phyloP scores from a whole-genome alignment of 225 moss, liverwort and hornwort genomes.

The Sphagnum contortum region DNA sequence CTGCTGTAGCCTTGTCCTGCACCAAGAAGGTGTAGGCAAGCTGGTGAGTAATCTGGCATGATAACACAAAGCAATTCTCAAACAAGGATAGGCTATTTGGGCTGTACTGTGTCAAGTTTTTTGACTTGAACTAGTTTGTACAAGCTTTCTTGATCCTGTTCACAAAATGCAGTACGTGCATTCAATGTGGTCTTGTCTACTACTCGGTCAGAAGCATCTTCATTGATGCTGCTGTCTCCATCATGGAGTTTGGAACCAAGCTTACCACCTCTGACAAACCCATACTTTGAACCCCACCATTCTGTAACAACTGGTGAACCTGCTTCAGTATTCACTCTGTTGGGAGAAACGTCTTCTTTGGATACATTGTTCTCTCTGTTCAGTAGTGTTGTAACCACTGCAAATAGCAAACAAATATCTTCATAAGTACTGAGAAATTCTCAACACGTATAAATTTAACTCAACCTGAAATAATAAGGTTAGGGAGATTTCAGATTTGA shows the following conservation, averaged over 20 bases:
- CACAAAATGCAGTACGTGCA: constrained; percentile 65
- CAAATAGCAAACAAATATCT: too few species aligned
- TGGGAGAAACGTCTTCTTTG: too few species aligned
- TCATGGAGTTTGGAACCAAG: constrained; percentile 47
- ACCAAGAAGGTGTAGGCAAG: not conserved
- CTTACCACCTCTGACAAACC: constrained; percentile 79
- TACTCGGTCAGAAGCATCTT: constrained; percentile 9
- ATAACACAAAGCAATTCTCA: not conserved
- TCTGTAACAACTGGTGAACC: constrained; percentile 4
- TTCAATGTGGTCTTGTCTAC: constrained; percentile 29
- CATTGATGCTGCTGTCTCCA: constrained; percentile 32
- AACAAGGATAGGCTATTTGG: too few species aligned
- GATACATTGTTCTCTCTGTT: too few species aligned
- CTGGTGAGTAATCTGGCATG: not conserved
- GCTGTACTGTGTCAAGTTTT: not conserved
- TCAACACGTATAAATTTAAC: too few species aligned
- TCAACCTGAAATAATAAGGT: too few species aligned
- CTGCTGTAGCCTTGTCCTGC: constrained; percentile 73
- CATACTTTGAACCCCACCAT: constrained; percentile 89
- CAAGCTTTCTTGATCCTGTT: constrained; percentile 83
- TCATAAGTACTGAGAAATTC: too few species aligned
- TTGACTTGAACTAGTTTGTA: constrained; percentile 68
- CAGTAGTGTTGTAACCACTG: too few species aligned
- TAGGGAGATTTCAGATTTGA: too few species aligned
- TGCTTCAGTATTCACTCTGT: too few species aligned